A percentile compares a stretch with the other conserved stretches of the same genome.
Evolutionary conservation across 108 stramenopile species (phyloP).

Genomic region (Pseudonitzschia multiseries): DNA sequence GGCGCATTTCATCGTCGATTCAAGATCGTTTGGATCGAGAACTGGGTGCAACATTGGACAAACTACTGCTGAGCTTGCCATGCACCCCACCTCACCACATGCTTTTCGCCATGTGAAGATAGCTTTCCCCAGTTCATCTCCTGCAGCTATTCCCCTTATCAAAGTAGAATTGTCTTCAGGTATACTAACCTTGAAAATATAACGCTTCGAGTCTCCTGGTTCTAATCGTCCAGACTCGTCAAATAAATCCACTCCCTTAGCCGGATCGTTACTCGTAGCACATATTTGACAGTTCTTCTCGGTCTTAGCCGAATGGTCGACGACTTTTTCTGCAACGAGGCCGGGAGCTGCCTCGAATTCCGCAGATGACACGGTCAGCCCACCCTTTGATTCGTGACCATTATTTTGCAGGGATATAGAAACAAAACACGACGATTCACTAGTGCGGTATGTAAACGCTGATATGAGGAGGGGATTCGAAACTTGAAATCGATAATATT

Average conservation of each 20-base stretch:
- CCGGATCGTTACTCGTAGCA: not conserved
- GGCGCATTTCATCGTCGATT: conserved; percentile 12
- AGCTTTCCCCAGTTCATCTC: conserved; percentile 74
- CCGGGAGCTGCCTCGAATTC: conserved; percentile 59
- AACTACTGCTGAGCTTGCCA: conserved; percentile 46
- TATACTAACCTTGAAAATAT: conserved; percentile 65
- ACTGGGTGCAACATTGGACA: conserved; percentile 45
- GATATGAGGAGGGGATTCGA: conserved; percentile 56
- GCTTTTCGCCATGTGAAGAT: conserved; percentile 69
- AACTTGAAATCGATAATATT: conserved; percentile 88
- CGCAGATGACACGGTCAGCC: conserved; percentile 52
- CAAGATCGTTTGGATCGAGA: conserved; percentile 31
- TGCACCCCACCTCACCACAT: conserved; percentile 76
- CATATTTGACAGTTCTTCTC: not conserved
- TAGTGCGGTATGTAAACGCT: conserved; percentile 44
- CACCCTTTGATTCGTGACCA: conserved; percentile 34
- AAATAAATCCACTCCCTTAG: conserved; percentile 43
- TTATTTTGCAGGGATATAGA: conserved; percentile 63
- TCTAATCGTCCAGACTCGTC: conserved; percentile 60
- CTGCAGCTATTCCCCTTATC: conserved; percentile 69
- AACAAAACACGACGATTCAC: conserved; percentile 65
- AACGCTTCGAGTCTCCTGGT: conserved; percentile 58
- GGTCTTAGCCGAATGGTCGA: conserved; percentile 12
- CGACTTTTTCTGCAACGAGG: conserved; percentile 47
- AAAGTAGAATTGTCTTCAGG: conserved; percentile 12